Evolutionary conservation across 345 rosid genomes (phyloP), one percentile per base, ranked within the genome.

Genomic region (Murraya koenigii): DNA sequence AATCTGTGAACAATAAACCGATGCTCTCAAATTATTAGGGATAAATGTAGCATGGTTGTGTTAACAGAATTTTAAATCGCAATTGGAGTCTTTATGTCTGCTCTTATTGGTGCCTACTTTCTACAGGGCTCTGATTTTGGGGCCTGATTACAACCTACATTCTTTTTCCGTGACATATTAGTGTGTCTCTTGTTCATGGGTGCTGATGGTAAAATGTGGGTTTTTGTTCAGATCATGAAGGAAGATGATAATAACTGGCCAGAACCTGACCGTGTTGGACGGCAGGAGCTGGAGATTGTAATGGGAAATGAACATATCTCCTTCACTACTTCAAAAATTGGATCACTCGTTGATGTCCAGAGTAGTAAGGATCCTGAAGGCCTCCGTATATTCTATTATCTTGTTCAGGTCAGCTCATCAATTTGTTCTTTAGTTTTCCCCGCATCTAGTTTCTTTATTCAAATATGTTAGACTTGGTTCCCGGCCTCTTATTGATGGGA

Each of bases 171-270:
- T 13, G 17, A 25, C 35, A 61, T 13, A 1, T 63, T 10, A 28
- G 32, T 14, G 20, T 2, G 20, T 17, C 68, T 15, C 33, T 15
- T 33, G 44, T 64, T 64, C 23, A 33, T 19, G 41, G 41, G 9
- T 38, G 9, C 1, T 39, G 28, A 15, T 75, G 72, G 62, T 13
- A 38, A 69, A 69, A 13, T 78, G 25, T 26, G 28, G 56, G 44
- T 30, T 71, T 69, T 82, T 52, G 7, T 35, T n/a, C 77, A 96
- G 99, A 94, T 96, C 30, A 88, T 96, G 98, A 94, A 93, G 93
- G 99, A 96, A 91, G 97, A 96, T 83, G 99, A 96, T 83, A 88
- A 83, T 76, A 94, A 91, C 76, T 96, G 99, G 99, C 99, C 99
- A 7, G 97, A 94, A 78, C 99, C 99, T 59, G 98, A 96, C 81